Conservation (phyloP, 176 grass and related monocot genomes). For the Aegilops sharonensis region DNA sequence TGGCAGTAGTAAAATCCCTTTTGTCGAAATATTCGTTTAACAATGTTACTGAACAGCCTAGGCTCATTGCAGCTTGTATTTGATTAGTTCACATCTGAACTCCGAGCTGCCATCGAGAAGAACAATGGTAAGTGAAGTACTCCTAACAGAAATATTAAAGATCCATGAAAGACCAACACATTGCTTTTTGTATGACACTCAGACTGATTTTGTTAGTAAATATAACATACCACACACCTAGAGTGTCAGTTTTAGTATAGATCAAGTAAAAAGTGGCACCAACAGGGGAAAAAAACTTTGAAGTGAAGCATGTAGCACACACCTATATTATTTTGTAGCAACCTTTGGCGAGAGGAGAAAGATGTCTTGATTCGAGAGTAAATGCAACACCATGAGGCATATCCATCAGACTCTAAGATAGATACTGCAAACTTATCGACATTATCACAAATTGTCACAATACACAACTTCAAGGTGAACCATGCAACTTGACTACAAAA, state of each 20-base stretch:
- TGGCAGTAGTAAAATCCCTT: background rate
- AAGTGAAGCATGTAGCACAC: no score
- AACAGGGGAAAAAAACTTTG: no score
- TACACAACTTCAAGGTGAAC: background rate
- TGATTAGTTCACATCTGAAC: slow-evolving; percentile 57
- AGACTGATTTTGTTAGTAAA: no score
- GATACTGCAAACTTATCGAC: slow-evolving; percentile 39
- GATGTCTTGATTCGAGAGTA: slow-evolving; percentile 47
- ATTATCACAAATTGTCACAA: background rate
- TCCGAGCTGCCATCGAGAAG: slow-evolving; percentile 31
- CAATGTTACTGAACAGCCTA: no score
- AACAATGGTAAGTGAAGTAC: no score
- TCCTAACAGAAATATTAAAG: no score
- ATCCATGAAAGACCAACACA: no score
- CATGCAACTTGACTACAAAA: slow-evolving; percentile 1
- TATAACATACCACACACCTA: no score
- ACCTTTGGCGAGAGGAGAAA: slow-evolving; percentile 53
- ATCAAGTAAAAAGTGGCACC: no score
- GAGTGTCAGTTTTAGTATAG: no score
- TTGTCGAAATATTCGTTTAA: background rate
- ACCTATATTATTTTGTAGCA: no score
- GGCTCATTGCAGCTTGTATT: slow-evolving; percentile 47
- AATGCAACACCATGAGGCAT: slow-evolving; percentile 51
- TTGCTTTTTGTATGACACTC: no score
- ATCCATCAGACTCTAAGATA: slow-evolving; percentile 67